phyloP scores from a whole-genome alignment of 331 rosid species.

The Pyrus hybrid region DNA sequence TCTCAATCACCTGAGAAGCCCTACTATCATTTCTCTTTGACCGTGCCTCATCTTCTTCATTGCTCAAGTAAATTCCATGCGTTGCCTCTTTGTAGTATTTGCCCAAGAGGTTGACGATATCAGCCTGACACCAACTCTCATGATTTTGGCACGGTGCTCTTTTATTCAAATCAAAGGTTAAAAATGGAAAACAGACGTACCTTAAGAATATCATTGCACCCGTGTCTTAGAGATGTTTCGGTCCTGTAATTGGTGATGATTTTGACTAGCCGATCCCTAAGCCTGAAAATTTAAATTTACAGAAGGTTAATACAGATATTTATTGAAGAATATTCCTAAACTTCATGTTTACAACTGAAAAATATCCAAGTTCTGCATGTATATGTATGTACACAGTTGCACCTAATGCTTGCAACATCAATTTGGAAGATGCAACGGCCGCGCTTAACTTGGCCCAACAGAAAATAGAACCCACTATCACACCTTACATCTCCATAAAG shows the following conservation, averaged over 20 bases:
- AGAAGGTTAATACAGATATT: not conserved
- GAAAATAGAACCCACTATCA: not conserved
- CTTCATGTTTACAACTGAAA: not conserved
- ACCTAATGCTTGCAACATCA: not conserved
- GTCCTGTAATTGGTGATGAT: constrained; percentile 90
- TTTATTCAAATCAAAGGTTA: constrained; percentile 1
- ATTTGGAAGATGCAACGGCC: not conserved
- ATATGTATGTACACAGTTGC: not conserved
- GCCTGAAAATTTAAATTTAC: constrained; percentile 39
- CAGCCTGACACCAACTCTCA: constrained; percentile 54
- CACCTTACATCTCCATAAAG: not conserved
- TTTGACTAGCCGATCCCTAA: constrained; percentile 92
- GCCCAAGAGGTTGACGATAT: constrained; percentile 70
- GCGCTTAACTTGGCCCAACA: not conserved
- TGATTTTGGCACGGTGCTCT: constrained; percentile 1
- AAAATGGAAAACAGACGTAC: constrained; percentile 23
- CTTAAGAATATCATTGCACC: constrained; percentile 95
- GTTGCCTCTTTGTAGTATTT: constrained; percentile 87
- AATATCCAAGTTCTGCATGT: not conserved
- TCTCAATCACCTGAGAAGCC: constrained; percentile 34
- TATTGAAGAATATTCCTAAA: constrained; percentile 3
- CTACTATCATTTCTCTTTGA: constrained; percentile 39
- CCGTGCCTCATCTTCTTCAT: constrained; percentile 66
- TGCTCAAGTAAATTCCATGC: constrained; percentile 73
- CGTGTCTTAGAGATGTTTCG: constrained; percentile 91